Base-by-base conservation (phyloP, 176 grass and related monocot genomes). In the Neostapfia colusana region DNA sequence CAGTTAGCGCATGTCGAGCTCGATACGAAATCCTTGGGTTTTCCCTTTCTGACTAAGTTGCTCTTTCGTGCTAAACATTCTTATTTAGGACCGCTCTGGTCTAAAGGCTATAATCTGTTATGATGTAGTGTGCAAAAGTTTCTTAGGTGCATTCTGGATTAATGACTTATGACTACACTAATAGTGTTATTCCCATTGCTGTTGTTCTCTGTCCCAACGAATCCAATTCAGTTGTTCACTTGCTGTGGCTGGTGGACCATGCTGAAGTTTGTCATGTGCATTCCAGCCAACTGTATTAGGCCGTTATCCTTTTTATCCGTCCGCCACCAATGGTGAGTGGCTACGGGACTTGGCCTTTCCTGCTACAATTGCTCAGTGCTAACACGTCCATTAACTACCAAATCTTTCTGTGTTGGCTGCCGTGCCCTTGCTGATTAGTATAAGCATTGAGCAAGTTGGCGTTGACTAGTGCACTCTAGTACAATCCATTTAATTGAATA, bases 291-390 rank as follows among this genome's bases (percentile, higher is more conserved):
- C 62, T 70, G 49, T 48, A 63, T 12, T 63, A 65, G 56, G 23
- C 36, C 76, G 45, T 70, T 79, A 75, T 75, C 37, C 15, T 31
- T 79, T 31, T 2, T 73, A 44, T 70, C 70, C 38, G 23, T 34
- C 70, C 43, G 46, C 76, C 81, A 84, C 81, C 70, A 84, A 80
- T 18, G 21, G 70, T 75, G 56, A 79, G 86, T 84, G 76, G 76
- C 76, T 79, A 75, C 56, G 23, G 50, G 55, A 26, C 6, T 64
- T 69, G 4, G 42, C 37, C 55, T 34, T 43, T 75, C 44, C 54
- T 79, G 39, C 70, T 88, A 63, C 80, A 63, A 69, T 63, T 78
- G 17, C 41, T 54, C 16, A 27, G 75, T 83, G 61, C 69, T 55
- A 64, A 39, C 60, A 63, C 40, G 58, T 70, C 79, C 79, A 87